phyloP scores from a whole-genome alignment of 305 asterid species.

The Solanum aculeatissimum region DNA sequence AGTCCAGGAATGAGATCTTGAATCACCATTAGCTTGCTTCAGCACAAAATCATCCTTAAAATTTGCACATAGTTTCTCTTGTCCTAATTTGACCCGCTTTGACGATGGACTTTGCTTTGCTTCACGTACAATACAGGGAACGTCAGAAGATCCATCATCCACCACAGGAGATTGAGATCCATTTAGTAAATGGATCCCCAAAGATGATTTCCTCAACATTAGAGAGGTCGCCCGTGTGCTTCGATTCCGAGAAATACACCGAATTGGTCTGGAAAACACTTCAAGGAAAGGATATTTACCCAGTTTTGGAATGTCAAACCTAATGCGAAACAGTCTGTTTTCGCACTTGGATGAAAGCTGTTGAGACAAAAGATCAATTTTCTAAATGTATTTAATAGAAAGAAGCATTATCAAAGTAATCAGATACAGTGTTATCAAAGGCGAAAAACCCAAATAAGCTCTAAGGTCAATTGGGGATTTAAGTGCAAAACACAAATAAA shows the following conservation, averaged over 20 bases:
- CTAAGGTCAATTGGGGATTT: too few species aligned
- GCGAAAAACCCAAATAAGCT: too few species aligned
- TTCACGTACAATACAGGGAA: constrained; percentile 55
- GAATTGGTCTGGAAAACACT: constrained; percentile 47
- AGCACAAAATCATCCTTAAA: constrained; percentile 17
- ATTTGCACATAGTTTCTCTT: constrained; percentile 29
- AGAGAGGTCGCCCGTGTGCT: constrained; percentile 32
- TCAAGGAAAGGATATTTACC: constrained; percentile 58
- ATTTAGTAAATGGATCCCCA: constrained; percentile 28
- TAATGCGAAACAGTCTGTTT: constrained; percentile 65
- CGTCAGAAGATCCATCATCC: constrained; percentile 50
- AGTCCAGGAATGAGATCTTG: constrained; percentile 32
- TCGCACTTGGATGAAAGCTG: constrained; percentile 94
- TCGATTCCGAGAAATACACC: constrained; percentile 72
- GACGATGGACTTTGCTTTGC: constrained; percentile 80
- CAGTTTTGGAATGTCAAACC: constrained; percentile 42
- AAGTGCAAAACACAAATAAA: too few species aligned
- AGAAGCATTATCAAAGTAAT: background rate
- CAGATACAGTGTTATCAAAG: background rate
- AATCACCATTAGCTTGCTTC: constrained; percentile 30
- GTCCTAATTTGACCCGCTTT: constrained; percentile 81
- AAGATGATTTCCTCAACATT: constrained; percentile 36
- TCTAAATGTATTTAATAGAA: background rate
- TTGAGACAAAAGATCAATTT: constrained; percentile 3
- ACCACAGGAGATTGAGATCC: constrained; percentile 39